Percentiles rank a stretch among this genome's conserved stretches.
Conservation (phyloP, 2,329 filamentous ascomycete genomes). For the Sphaerulina vaccinii region DNA sequence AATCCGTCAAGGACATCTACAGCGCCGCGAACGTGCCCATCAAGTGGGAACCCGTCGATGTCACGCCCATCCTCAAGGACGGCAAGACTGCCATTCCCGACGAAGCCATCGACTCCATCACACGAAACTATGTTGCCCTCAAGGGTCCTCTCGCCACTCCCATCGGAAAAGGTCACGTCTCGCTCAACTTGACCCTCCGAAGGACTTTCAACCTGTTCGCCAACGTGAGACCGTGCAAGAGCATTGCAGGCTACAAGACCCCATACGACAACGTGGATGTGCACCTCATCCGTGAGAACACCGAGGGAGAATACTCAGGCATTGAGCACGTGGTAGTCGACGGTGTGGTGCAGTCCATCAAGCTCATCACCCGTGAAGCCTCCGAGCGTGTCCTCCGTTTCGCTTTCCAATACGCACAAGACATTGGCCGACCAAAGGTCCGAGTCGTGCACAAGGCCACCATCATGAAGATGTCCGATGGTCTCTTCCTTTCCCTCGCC, state of each 20-base stretch:
- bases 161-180: constrained; percentile 98
- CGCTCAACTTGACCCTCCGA: constrained; percentile 95
- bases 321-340: constrained; percentile 98
- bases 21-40: constrained; percentile 92
- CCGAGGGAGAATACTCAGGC: constrained; percentile 98
- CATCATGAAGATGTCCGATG: constrained; percentile 99
- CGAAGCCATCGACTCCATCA: constrained; percentile 87
- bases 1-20: constrained; percentile 99
- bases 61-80: constrained; percentile 88
- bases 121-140: constrained; percentile 93
- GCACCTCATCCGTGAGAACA: constrained; percentile 98
- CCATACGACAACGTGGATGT: constrained; percentile 97
- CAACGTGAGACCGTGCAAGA: constrained; percentile 97
- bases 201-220: constrained; percentile 99
- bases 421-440: constrained; percentile 93
- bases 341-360: constrained; percentile 98
- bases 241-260: constrained; percentile 96
- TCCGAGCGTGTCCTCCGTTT: constrained; percentile 94
- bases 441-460: constrained; percentile 99
- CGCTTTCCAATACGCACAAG: constrained; percentile 96
- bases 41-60: constrained; percentile 95
- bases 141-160: constrained; percentile 98
- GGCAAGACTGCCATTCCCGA: constrained; percentile 95
- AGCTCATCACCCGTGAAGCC: constrained; percentile 95
- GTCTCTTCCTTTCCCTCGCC: constrained; percentile 90